Percentiles rank a stretch among this genome's conserved stretches.
phyloP scores from a whole-genome alignment of 2,329 filamentous ascomycete species.

The Penicillium sp. region DNA sequence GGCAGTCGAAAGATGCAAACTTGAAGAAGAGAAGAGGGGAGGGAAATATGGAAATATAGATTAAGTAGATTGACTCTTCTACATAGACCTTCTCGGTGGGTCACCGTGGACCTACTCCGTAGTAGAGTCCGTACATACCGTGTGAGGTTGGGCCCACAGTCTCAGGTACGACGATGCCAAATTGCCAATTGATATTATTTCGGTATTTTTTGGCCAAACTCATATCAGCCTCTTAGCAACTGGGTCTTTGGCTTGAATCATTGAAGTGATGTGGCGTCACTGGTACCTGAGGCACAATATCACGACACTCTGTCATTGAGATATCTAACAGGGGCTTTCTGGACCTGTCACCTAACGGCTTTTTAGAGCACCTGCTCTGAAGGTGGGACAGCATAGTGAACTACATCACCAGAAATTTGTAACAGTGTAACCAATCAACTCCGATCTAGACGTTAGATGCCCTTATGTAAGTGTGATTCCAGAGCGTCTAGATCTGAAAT shows the following conservation, averaged over 20 bases:
- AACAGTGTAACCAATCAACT: background rate
- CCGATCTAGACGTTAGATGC: background rate
- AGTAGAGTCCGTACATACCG: too few relatives aligned
- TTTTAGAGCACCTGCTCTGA: background rate
- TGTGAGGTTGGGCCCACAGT: too few relatives aligned
- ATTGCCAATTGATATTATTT: too few relatives aligned
- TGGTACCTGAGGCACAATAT: background rate
- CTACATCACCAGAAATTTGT: too few relatives aligned
- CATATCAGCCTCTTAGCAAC: background rate
- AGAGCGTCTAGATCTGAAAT: background rate
- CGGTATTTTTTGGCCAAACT: background rate
- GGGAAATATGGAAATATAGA: slow-evolving; percentile 2
- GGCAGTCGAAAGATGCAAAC: slow-evolving; percentile 5
- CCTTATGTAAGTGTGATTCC: too few relatives aligned
- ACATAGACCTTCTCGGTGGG: background rate
- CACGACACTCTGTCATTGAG: background rate
- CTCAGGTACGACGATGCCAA: background rate
- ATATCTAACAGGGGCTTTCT: background rate
- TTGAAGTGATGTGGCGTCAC: background rate
- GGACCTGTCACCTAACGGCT: background rate
- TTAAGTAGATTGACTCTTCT: background rate
- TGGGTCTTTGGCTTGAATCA: background rate
- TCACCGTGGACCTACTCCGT: too few relatives aligned
- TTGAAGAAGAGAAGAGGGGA: slow-evolving; percentile 16
- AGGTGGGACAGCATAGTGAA: background rate